Evolutionary conservation across 371 early-diverging fungal species (phyloP).

Genomic region (Choanephora cucurbitarum): DNA sequence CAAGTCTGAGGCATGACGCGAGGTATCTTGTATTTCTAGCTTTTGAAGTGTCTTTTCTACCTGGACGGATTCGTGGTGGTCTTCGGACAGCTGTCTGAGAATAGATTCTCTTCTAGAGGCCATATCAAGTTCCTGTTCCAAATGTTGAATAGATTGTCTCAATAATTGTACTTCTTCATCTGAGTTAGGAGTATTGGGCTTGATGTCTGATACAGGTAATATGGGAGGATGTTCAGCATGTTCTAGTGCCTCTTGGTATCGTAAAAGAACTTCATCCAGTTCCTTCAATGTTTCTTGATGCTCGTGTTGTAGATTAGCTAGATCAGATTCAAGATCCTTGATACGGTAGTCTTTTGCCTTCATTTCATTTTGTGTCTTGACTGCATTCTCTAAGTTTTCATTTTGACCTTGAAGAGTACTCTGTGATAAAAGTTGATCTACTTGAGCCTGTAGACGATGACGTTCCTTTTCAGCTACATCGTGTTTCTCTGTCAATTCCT

Average conservation of each 20-base stretch:
- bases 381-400: conserved; percentile 5
- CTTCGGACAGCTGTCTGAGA: conserved; percentile 23
- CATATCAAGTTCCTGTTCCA: conserved; percentile 23
- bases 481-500: conserved; percentile 13
- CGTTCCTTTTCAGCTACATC: conserved; percentile 15
- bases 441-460: conserved; percentile 13
- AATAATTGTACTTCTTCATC: conserved; percentile 20
- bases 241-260: conserved; percentile 44
- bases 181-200: not conserved
- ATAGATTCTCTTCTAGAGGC: conserved; percentile 17
- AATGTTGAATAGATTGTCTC: conserved; percentile 20
- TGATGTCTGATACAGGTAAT: not conserved
- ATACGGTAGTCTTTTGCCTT: conserved; percentile 24
- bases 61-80: conserved; percentile 15
- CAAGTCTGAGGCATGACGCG: not conserved
- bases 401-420: not conserved
- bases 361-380: conserved; percentile 16
- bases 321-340: conserved; percentile 19
- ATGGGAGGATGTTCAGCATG: conserved; percentile 21
- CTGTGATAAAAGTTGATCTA: conserved; percentile 12
- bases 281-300: conserved; percentile 40
- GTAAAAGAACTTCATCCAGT: conserved; percentile 36
- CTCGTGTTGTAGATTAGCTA: conserved; percentile 30
- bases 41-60: conserved; percentile 20
- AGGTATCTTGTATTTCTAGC: conserved; percentile 10